A percentile compares a stretch with the other conserved stretches of the same genome.
Evolutionary conservation across 345 rosid genomes (phyloP).

Genomic region (Eucalyptus marginata): DNA sequence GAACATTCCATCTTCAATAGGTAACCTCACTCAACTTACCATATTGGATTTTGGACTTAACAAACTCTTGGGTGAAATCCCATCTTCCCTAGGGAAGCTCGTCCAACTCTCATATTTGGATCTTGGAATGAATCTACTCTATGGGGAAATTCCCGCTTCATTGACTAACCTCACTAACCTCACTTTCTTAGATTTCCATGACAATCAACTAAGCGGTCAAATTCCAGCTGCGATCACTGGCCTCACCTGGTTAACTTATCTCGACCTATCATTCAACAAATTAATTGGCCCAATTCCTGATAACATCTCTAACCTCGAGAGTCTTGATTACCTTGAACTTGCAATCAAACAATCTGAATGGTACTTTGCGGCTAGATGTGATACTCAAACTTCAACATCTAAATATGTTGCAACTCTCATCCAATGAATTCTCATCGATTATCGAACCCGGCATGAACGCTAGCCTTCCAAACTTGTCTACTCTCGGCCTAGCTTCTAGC

Average conservation of each 20-base stretch:
- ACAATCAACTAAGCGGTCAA: not conserved
- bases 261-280: not conserved
- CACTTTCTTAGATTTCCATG: not conserved
- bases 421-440: not conserved
- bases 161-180: not conserved
- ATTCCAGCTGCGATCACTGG: not conserved
- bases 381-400: not conserved
- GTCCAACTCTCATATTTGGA: not conserved
- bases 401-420: not conserved
- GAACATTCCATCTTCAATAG: not conserved
- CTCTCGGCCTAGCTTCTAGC: not conserved
- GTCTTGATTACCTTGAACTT: not conserved
- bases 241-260: not conserved
- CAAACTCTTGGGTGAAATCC: not conserved
- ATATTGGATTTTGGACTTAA: not conserved
- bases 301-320: not conserved
- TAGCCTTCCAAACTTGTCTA: not conserved
- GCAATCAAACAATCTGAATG: not conserved
- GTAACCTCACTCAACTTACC: not conserved
- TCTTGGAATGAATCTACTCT: not conserved
- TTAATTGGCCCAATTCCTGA: not conserved
- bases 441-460: not conserved
- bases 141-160: not conserved
- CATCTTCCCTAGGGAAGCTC: not conserved
- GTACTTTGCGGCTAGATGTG: not conserved